These are phyloP conservation scores for Miscanthus lutarioriparius DNA, from an alignment of 176 grass and related monocot genomes.

Conservation along the genomic window DNA sequence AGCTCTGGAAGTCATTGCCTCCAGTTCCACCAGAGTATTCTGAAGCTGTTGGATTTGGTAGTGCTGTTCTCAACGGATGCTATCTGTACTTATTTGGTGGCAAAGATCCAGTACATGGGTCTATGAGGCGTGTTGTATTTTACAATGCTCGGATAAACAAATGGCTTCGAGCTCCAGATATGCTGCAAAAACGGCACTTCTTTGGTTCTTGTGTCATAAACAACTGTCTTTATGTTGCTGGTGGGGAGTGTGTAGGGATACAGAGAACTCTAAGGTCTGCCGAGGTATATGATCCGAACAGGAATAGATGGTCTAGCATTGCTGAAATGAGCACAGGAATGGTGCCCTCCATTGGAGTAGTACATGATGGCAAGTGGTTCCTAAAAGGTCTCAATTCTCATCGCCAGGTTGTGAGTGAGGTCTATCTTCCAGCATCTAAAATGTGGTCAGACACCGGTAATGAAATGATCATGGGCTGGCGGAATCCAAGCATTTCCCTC, in stretches of 20 bases:
- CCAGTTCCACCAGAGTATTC: slow-evolving; percentile 81
- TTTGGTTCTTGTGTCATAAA: slow-evolving; percentile 89
- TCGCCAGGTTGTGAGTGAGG: slow-evolving; percentile 66
- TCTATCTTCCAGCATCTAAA: slow-evolving; percentile 67
- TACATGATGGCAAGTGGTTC: slow-evolving; percentile 90
- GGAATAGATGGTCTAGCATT: slow-evolving; percentile 79
- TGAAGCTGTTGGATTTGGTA: slow-evolving; percentile 79
- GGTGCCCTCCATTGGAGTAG: slow-evolving; percentile 84
- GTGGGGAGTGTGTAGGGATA: slow-evolving; percentile 89
- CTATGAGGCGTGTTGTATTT: slow-evolving; percentile 90
- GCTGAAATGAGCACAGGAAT: slow-evolving; percentile 80
- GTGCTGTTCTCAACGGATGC: slow-evolving; percentile 75
- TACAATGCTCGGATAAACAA: slow-evolving; percentile 91
- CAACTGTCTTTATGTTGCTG: slow-evolving; percentile 90
- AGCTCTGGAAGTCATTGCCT: slow-evolving; percentile 80
- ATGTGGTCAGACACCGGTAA: slow-evolving; percentile 57
- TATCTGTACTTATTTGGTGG: slow-evolving; percentile 92
- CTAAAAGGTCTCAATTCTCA: slow-evolving; percentile 81
- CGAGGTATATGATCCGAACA: slow-evolving; percentile 81
- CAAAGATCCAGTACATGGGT: slow-evolving; percentile 70
- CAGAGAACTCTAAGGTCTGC: slow-evolving; percentile 75
- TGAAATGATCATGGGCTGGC: slow-evolving; percentile 70
- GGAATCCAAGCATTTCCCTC: slow-evolving; percentile 69
- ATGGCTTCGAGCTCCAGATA: slow-evolving; percentile 88
- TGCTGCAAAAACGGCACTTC: slow-evolving; percentile 81